phyloP scores from a whole-genome alignment of 1,284 basidiomycete species.

The Phenoliferia sp. region DNA sequence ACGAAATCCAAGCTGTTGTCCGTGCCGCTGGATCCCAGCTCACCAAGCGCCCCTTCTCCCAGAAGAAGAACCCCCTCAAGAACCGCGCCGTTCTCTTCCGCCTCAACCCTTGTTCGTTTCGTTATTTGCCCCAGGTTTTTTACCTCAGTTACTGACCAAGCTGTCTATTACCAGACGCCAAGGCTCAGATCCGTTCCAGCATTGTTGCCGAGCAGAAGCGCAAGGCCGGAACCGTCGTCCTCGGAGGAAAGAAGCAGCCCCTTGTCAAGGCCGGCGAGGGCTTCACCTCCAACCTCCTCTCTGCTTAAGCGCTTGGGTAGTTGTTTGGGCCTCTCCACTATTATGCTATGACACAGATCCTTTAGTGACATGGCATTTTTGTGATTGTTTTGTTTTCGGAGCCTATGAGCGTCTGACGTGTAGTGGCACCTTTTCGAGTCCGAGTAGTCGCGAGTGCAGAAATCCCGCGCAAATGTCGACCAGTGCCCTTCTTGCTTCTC shows the following conservation, averaged over 20 bases:
- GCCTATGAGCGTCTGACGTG: too few species aligned
- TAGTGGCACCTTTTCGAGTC: too few species aligned
- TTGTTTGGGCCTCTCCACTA: background rate
- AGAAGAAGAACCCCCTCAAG: constrained; percentile 98
- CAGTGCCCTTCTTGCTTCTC: too few species aligned
- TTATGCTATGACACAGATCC: background rate
- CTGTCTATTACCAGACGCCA: constrained; percentile 52
- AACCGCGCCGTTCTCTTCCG: constrained; percentile 98
- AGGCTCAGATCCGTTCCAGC: constrained; percentile 17
- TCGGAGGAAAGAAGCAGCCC: constrained; percentile 14
- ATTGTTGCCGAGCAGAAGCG: constrained; percentile 13
- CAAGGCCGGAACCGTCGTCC: constrained; percentile 11
- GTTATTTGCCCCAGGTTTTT: background rate
- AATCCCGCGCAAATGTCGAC: too few species aligned
- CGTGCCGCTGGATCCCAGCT: constrained; percentile 68
- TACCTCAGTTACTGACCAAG: background rate
- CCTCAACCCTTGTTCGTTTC: constrained; percentile 73
- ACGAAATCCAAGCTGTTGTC: constrained; percentile 91
- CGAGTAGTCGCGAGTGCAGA: too few species aligned
- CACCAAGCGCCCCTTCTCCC: constrained; percentile 92
- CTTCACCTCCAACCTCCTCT: constrained; percentile 24
- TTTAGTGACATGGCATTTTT: background rate
- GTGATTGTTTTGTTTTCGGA: too few species aligned
- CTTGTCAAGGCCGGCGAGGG: constrained; percentile 20
- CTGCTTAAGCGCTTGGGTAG: constrained; percentile 17